Percentiles rank a stretch among this genome's conserved stretches.
These are phyloP conservation scores for Termitomyces sp. DNA, from an alignment of 1,284 basidiomycete species.

Conservation along the genomic window DNA sequence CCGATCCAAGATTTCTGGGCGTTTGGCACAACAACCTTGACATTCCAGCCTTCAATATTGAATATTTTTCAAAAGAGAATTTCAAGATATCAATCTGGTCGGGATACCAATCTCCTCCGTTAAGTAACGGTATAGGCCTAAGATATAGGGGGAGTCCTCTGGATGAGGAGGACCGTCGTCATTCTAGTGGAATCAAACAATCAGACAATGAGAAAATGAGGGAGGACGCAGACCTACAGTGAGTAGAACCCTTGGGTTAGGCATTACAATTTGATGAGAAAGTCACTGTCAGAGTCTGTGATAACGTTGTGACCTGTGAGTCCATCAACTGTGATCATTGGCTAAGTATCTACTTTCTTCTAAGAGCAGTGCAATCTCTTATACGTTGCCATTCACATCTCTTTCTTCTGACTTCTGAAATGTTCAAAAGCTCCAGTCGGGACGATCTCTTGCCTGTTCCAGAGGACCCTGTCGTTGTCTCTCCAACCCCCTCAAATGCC, in stretches of 20 bases:
- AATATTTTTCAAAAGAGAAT: not conserved
- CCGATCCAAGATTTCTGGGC: constrained; percentile 91
- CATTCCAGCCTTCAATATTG: constrained; percentile 63
- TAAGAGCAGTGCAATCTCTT: not conserved
- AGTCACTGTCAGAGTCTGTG: not conserved
- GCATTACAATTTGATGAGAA: constrained; percentile 13
- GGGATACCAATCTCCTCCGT: constrained; percentile 54
- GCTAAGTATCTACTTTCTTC: not conserved
- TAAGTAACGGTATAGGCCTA: constrained; percentile 70
- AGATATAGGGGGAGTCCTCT: constrained; percentile 77
- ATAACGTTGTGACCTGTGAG: constrained; percentile 4
- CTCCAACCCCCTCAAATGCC: constrained; percentile 23
- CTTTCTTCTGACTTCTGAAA: not conserved
- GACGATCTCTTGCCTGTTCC: not conserved
- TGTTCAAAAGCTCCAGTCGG: not conserved
- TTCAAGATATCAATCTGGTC: not conserved
- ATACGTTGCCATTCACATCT: not conserved
- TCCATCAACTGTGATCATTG: constrained; percentile 1
- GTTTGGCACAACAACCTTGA: constrained; percentile 85
- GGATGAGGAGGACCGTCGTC: constrained; percentile 84
- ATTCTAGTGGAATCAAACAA: constrained; percentile 42
- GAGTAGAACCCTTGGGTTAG: constrained; percentile 45
- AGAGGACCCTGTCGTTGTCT: constrained; percentile 11
- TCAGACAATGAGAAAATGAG: constrained; percentile 4
- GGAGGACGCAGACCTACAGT: constrained; percentile 39